Percentiles rank a stretch among this genome's conserved stretches.
These are phyloP conservation scores for Thamnidium elegans DNA, from an alignment of 192 early-diverging fungal species.

Conservation along the genomic window DNA sequence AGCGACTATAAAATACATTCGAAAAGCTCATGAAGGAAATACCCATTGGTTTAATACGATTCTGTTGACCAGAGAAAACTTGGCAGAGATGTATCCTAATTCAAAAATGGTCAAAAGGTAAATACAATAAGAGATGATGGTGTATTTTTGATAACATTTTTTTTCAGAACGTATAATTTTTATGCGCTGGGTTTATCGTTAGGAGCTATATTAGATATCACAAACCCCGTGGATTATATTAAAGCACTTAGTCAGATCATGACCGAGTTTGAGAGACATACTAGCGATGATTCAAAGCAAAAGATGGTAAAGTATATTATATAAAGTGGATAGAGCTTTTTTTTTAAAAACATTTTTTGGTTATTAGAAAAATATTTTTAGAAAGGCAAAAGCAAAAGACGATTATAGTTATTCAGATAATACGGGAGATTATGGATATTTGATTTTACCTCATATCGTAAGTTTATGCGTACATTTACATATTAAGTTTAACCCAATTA, in stretches of 20 bases:
- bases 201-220: conserved; percentile 62
- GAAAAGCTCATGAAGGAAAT: conserved; percentile 41
- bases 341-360: too few species aligned
- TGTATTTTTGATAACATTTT: too few species aligned
- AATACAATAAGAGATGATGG: background rate
- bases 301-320: conserved; percentile 50
- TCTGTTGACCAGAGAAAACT: conserved; percentile 38
- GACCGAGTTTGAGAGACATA: conserved; percentile 54
- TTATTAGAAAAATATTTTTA: conserved; percentile 54
- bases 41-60: conserved; percentile 52
- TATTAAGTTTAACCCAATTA: too few species aligned
- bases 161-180: conserved; percentile 58
- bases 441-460: conserved; percentile 43
- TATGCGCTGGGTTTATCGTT: conserved; percentile 65
- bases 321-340: too few species aligned
- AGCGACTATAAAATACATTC: conserved; percentile 43
- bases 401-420: conserved; percentile 36
- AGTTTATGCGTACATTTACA: too few species aligned
- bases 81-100: conserved; percentile 37
- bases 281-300: conserved; percentile 41
- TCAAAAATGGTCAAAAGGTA: conserved; percentile 40
- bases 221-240: conserved; percentile 59
- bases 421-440: conserved; percentile 40
- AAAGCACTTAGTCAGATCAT: conserved; percentile 61
- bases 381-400: conserved; percentile 42